Evolutionary conservation across 345 rosid species (phyloP).

Genomic region (Corchorus capsularis): DNA sequence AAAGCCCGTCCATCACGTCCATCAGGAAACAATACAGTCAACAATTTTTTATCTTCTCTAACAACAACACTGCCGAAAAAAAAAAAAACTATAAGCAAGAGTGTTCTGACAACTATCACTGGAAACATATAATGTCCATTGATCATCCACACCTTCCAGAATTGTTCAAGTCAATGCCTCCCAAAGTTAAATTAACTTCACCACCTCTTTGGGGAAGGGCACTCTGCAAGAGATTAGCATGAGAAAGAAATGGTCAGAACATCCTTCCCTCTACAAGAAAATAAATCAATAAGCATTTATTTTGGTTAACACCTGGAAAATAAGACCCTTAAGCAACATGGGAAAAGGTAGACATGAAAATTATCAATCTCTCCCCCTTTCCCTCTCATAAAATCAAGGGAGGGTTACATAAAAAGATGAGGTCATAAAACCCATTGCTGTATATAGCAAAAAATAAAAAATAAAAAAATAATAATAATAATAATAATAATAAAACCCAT

Average conservation of each 20-base stretch:
- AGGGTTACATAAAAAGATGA: background rate
- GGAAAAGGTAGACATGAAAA: background rate
- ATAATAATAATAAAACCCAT: background rate
- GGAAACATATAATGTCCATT: slow-evolving; percentile 3
- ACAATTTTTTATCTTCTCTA: slow-evolving; percentile 89
- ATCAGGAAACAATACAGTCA: slow-evolving; percentile 97
- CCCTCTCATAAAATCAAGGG: background rate
- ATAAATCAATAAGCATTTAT: background rate
- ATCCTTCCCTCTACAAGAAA: background rate
- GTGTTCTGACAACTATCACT: slow-evolving; percentile 18
- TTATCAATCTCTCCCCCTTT: background rate
- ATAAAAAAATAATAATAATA: no score
- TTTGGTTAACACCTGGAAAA: background rate
- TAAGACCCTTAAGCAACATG: background rate
- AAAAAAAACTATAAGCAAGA: slow-evolving; percentile 29
- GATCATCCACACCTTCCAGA: slow-evolving; percentile 77
- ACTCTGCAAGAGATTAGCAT: slow-evolving; percentile 52
- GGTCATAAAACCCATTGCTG: background rate
- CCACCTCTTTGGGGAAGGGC: slow-evolving; percentile 92
- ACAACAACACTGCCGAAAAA: slow-evolving; percentile 84
- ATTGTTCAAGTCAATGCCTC: slow-evolving; percentile 96
- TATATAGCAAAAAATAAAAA: no score
- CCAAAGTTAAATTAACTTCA: slow-evolving; percentile 91
- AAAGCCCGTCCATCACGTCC: slow-evolving; percentile 99
- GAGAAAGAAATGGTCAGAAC: background rate